phyloP scores from a whole-genome alignment of 495 filamentous ascomycete genomes.

The Chaetomium fimeti region DNA sequence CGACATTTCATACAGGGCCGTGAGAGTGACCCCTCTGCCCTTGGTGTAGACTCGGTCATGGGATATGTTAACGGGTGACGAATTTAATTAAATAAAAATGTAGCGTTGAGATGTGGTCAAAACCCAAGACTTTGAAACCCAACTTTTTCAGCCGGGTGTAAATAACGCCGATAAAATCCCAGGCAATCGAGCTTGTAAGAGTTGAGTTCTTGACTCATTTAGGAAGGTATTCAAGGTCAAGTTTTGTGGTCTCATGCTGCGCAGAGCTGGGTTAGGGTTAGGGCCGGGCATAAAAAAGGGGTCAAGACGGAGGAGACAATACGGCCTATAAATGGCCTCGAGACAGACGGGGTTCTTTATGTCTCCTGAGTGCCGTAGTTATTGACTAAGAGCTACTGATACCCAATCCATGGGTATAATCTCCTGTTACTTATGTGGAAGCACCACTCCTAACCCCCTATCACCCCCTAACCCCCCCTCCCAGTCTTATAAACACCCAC shows the following conservation, averaged over 20 bases:
- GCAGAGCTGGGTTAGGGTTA: constrained; percentile 10
- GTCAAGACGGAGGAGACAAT: not conserved
- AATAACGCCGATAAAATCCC: not conserved
- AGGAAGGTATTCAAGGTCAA: too few relatives aligned
- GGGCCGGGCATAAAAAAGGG: constrained; percentile 11
- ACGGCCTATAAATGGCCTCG: too few relatives aligned
- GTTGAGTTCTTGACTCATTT: constrained; percentile 9
- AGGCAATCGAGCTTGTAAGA: not conserved
- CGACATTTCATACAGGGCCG: constrained; percentile 30
- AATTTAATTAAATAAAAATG: not conserved
- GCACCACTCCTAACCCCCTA: not conserved
- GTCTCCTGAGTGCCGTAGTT: not conserved
- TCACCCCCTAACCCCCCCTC: not conserved
- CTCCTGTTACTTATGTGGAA: not conserved
- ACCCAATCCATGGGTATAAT: not conserved
- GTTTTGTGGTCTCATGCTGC: not conserved
- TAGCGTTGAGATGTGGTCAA: not conserved
- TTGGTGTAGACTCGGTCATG: constrained; percentile 15
- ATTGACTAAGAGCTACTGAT: not conserved
- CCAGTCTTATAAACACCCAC: not conserved
- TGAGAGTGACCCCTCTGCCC: constrained; percentile 15
- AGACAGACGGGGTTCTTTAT: too few relatives aligned
- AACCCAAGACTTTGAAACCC: not conserved
- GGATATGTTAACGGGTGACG: not conserved
- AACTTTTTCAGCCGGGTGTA: not conserved